Conservation (phyloP, 106 monocot genomes). For the Dendrobium huoshanense region DNA sequence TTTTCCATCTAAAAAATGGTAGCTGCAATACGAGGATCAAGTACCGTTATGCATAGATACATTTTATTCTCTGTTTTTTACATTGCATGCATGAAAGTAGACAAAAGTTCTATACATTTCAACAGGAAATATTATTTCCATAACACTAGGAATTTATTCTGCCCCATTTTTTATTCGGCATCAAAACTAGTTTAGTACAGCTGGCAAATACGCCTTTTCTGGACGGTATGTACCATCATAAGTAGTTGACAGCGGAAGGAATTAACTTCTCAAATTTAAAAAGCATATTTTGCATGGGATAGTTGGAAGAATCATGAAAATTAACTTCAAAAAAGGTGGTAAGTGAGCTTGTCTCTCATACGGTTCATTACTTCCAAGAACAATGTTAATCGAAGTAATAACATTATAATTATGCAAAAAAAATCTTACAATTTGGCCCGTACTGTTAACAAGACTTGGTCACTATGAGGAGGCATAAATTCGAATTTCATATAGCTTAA, state of each 20-base stretch:
- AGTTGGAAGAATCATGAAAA: not conserved
- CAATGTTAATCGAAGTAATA: too few relatives aligned
- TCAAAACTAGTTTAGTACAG: not conserved
- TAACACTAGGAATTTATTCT: constrained; percentile 1
- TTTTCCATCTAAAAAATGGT: constrained; percentile 94
- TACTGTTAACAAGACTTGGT: too few relatives aligned
- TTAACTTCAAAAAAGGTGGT: not conserved
- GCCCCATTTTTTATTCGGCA: not conserved
- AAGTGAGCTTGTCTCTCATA: not conserved
- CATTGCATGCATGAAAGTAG: not conserved
- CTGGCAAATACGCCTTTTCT: not conserved
- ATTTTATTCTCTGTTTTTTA: not conserved
- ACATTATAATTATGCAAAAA: too few relatives aligned
- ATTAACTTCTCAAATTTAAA: not conserved
- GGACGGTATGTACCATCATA: not conserved
- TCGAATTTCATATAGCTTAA: too few relatives aligned
- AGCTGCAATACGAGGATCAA: constrained; percentile 37
- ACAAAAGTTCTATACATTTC: not conserved
- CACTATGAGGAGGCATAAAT: too few relatives aligned
- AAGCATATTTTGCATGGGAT: constrained; percentile 1
- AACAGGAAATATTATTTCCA: not conserved
- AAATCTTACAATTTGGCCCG: too few relatives aligned
- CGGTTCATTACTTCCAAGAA: too few relatives aligned
- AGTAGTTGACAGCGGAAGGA: not conserved
- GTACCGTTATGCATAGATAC: not conserved